Evolutionary conservation across 345 rosid genomes (phyloP).

Genomic region (Crucihimalaya himalaica): DNA sequence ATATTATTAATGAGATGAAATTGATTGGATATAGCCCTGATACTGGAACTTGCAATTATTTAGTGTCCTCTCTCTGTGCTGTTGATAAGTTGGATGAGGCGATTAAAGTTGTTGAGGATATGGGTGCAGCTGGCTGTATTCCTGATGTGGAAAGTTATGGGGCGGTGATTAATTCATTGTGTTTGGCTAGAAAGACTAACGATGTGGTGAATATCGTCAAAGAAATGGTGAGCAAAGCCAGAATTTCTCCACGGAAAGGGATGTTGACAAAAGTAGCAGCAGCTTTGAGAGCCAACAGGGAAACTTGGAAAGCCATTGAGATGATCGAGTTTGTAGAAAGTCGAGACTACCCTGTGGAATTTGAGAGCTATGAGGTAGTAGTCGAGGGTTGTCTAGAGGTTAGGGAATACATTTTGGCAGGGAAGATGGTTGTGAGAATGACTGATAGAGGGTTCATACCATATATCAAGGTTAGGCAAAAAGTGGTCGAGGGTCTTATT

Average conservation of each 20-base stretch:
- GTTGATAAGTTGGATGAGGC: slow-evolving; percentile 75
- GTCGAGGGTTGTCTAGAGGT: slow-evolving; percentile 75
- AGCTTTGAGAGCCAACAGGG: slow-evolving; percentile 64
- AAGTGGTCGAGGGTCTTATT: slow-evolving; percentile 66
- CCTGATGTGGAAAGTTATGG: slow-evolving; percentile 80
- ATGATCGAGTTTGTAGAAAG: slow-evolving; percentile 74
- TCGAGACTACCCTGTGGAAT: slow-evolving; percentile 55
- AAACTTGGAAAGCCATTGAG: slow-evolving; percentile 64
- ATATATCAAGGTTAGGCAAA: slow-evolving; percentile 66
- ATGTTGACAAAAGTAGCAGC: slow-evolving; percentile 58
- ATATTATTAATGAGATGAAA: slow-evolving; percentile 57
- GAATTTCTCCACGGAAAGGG: slow-evolving; percentile 68
- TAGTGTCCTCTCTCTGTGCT: slow-evolving; percentile 65
- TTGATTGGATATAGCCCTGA: slow-evolving; percentile 72
- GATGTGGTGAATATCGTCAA: slow-evolving; percentile 58
- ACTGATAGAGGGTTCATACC: slow-evolving; percentile 81
- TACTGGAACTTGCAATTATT: slow-evolving; percentile 64
- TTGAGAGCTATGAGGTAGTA: slow-evolving; percentile 59
- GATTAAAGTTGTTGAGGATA: slow-evolving; percentile 58
- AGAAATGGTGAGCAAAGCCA: slow-evolving; percentile 69
- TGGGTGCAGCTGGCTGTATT: slow-evolving; percentile 58
- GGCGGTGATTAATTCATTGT: slow-evolving; percentile 52
- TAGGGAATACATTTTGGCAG: slow-evolving; percentile 69
- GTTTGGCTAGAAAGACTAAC: slow-evolving; percentile 55
- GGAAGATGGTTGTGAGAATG: slow-evolving; percentile 67